Percentiles rank a stretch among this genome's conserved stretches.
These are phyloP conservation scores for Gastrodia elata DNA, from an alignment of 106 monocot species.

Conservation along the genomic window DNA sequence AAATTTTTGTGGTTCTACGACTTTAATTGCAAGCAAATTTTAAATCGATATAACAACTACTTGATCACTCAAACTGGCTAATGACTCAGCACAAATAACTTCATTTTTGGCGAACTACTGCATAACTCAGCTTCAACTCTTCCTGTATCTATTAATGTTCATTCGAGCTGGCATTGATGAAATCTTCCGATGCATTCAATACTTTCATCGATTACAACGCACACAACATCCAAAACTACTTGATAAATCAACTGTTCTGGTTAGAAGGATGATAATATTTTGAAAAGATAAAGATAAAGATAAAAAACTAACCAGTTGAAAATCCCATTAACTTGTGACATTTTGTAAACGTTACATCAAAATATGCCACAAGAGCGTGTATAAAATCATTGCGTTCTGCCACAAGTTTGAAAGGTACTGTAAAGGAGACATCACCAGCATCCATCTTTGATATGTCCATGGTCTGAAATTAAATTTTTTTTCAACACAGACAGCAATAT, in stretches of 20 bases:
- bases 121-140: too few relatives aligned
- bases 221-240: neutral
- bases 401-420: constrained; percentile 73
- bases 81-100: too few relatives aligned
- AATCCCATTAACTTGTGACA: constrained; percentile 93
- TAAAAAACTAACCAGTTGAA: constrained; percentile 60
- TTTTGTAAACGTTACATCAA: constrained; percentile 86
- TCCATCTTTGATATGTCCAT: constrained; percentile 73
- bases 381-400: constrained; percentile 82
- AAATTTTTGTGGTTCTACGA: too few relatives aligned
- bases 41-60: too few relatives aligned
- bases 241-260: neutral
- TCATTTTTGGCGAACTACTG: too few relatives aligned
- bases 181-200: too few relatives aligned
- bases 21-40: too few relatives aligned
- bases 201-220: neutral
- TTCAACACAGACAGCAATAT: neutral
- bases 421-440: constrained; percentile 78
- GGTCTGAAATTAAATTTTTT: constrained; percentile 29
- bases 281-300: neutral
- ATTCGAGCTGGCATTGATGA: too few relatives aligned
- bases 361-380: constrained; percentile 87
- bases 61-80: too few relatives aligned
- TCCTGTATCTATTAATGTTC: too few relatives aligned
- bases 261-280: neutral